Base-by-base conservation (phyloP, 306 rosid species). In the Vachellia pachyceras region DNA sequence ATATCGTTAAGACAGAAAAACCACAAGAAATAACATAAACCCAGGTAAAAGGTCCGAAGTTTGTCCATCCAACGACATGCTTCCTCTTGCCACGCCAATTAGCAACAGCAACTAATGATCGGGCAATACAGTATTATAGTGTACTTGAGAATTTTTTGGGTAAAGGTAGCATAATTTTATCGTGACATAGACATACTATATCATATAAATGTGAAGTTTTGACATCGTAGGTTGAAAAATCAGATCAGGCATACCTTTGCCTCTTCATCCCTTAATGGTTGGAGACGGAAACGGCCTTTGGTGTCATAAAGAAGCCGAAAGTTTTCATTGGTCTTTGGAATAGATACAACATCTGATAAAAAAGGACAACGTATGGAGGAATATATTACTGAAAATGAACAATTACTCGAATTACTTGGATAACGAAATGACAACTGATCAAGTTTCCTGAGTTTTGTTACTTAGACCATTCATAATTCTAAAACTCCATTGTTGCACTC, bases 251-350 rank as follows among this genome's bases (percentile, higher is more conserved):
- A 7, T 39, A 90, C 92, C 94, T 88, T 90, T 7, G 92, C 84
- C 86, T 88, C 92, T 3, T 90, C 94, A 68, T 90, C 90, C 82
- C 87, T 87, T n/a, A n/a, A n/a, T n/a, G n/a, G n/a, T n/a, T n/a
- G n/a, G n/a, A n/a, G n/a, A n/a, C n/a, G n/a, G n/a, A n/a, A n/a
- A n/a, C n/a, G n/a, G n/a, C n/a, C n/a, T n/a, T n/a, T n/a, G n/a
- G n/a, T n/a, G n/a, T n/a, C n/a, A n/a, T n/a, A n/a, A n/a, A n/a
- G n/a, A n/a, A n/a, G n/a, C n/a, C n/a, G n/a, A n/a, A n/a, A n/a
- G n/a, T n/a, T n/a, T n/a, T n/a, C n/a, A n/a, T n/a, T n/a, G n/a
- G n/a, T n/a, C n/a, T n/a, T n/a, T n/a, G n/a, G n/a, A n/a, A n/a
- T n/a, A n/a, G n/a, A n/a, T n/a, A n/a, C n/a, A n/a, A n/a, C n/a